A percentile compares a stretch with the other conserved stretches of the same genome.
Conservation (phyloP, 495 filamentous ascomycete species). For the Astrothelium subdiscretum region DNA sequence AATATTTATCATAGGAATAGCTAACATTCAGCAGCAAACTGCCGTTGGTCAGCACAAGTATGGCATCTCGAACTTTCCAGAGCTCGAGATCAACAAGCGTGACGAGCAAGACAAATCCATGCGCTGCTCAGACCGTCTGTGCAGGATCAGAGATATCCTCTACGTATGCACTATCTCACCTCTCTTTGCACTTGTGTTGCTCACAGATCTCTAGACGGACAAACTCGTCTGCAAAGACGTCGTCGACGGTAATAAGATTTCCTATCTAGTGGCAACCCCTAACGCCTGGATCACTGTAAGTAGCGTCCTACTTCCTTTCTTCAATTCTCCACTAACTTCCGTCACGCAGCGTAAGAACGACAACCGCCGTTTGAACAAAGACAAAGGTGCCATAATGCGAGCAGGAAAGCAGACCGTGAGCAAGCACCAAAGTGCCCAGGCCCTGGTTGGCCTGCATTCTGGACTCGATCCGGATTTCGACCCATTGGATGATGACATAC, state of each 20-base stretch:
- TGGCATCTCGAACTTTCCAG: not conserved
- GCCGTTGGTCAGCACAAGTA: not conserved
- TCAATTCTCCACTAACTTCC: not conserved
- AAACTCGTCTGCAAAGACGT: not conserved
- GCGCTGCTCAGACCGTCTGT: not conserved
- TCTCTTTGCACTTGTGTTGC: not conserved
- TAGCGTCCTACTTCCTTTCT: not conserved
- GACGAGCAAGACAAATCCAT: not conserved
- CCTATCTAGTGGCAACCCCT: not conserved
- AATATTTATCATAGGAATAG: not conserved
- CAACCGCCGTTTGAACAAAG: not conserved
- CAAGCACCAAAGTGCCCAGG: not conserved
- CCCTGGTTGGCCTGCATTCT: not conserved
- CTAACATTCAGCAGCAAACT: not conserved
- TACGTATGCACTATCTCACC: not conserved
- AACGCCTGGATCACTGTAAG: constrained; percentile 1
- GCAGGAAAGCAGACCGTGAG: not conserved
- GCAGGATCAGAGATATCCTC: not conserved
- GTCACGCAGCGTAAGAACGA: not conserved
- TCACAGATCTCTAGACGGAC: not conserved
- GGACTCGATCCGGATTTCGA: not conserved
- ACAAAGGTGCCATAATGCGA: not conserved
- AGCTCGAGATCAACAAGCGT: not conserved
- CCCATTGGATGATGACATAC: not conserved
- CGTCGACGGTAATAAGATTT: not conserved